phyloP scores from a whole-genome alignment of 1,284 basidiomycete genomes.

The Lentinus polychrous region DNA sequence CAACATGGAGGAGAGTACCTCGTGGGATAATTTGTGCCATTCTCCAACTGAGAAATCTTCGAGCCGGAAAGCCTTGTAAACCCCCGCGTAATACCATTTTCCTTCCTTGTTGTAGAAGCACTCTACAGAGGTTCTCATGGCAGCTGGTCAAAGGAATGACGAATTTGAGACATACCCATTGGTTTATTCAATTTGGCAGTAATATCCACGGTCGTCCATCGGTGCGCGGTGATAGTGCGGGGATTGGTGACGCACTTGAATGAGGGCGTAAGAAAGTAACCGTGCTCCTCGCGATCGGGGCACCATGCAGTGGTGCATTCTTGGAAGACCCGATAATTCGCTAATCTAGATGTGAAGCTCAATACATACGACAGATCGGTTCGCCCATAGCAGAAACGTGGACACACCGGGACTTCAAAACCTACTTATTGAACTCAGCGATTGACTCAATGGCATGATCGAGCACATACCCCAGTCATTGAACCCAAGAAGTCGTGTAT shows the following conservation, averaged over 20 bases:
- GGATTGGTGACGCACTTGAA: constrained; percentile 75
- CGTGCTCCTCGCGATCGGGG: constrained; percentile 71
- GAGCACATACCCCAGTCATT: constrained; percentile 43
- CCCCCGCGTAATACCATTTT: constrained; percentile 76
- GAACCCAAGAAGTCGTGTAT: constrained; percentile 65
- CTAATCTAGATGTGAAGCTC: constrained; percentile 36
- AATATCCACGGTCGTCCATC: constrained; percentile 58
- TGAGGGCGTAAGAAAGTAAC: constrained; percentile 61
- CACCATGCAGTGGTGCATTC: constrained; percentile 68
- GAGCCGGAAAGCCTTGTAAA: constrained; percentile 58
- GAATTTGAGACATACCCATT: constrained; percentile 39
- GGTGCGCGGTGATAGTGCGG: constrained; percentile 62
- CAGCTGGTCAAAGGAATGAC: neutral
- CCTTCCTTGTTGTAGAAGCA: constrained; percentile 74
- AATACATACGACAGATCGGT: constrained; percentile 2
- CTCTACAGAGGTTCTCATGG: constrained; percentile 33
- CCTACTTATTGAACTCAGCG: constrained; percentile 4
- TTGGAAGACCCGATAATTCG: constrained; percentile 59
- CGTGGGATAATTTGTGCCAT: constrained; percentile 56
- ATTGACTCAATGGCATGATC: no score
- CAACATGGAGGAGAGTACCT: constrained; percentile 37
- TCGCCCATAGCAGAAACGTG: neutral
- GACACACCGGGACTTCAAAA: constrained; percentile 46
- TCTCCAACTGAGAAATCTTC: constrained; percentile 58
- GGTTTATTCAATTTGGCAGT: constrained; percentile 49